Base-by-base conservation (phyloP, 805 yeast species). In the Sungouiella blattae region DNA sequence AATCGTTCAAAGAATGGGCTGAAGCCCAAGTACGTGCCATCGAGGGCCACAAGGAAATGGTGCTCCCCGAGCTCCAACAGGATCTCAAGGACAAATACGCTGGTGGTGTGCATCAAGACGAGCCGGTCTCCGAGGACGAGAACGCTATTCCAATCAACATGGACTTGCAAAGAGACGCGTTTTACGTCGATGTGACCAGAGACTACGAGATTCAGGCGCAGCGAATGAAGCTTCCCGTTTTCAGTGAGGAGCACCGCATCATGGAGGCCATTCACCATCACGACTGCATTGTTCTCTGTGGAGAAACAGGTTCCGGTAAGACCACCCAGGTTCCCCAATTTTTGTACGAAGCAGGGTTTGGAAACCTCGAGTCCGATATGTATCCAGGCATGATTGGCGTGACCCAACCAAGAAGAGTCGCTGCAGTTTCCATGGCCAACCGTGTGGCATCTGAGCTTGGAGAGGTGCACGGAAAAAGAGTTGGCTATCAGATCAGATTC, bases 281-380 rank as follows among this genome's bases (percentile, higher is more conserved):
- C 53, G 96, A 89, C 51, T 83, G 91, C 41, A 79, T 89, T 0
- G 82, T 93, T 11, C 72, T 93, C 17, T 91, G 97, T 65, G 98
- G 98, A 70, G 98, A 89, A 51, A 93, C 98, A 1, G 98, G 98
- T 50, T 88, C 97, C 2, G 98, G 98, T 62, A 93, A 93, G 58
- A 93, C 98, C 1, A 93, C 99, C 0, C 99, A 93, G 62, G 89
- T 93, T 4, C 98, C 99, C 0, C 99, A 93, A 57, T 93, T 93
- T 52, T 62, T 93, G 29, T 87, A 80, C 53, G 99, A 93, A 60
- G 78, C 95, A 0, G 98, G 98, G 1, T 91, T 83, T 54, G 97
- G 96, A 4, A 70, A 72, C 6, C 64, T 78, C 5, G 78, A 77
- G 6, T 77, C 79, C 9, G 55, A 59, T 13, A 35, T 50, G 11